phyloP scores from a whole-genome alignment of 2,329 filamentous ascomycete genomes.

The Eutypa lata region DNA sequence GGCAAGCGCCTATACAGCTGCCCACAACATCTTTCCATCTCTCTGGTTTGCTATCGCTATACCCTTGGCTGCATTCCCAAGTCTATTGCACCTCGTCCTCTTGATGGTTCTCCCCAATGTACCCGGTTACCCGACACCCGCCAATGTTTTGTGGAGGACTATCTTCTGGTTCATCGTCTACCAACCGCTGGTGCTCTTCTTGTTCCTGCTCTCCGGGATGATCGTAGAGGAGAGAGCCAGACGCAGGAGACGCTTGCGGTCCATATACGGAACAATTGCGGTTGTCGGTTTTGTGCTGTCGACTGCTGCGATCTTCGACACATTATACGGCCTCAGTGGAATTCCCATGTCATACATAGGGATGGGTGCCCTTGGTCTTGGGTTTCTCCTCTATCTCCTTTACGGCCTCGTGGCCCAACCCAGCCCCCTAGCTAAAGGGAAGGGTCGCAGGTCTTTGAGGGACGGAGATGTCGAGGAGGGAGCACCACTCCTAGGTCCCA shows the following conservation, averaged over 20 bases:
- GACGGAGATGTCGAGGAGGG: constrained; percentile 17
- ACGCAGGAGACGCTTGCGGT: constrained; percentile 7
- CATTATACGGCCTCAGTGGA: constrained; percentile 21
- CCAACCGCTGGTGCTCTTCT: constrained; percentile 18
- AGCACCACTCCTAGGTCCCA: constrained; percentile 10
- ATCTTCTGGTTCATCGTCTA: constrained; percentile 19
- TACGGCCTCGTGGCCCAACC: constrained; percentile 21
- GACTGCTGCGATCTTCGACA: constrained; percentile 16
- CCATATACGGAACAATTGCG: constrained; percentile 13
- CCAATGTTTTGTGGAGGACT: constrained; percentile 13
- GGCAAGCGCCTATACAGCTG: constrained; percentile 1
- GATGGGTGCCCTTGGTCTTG: constrained; percentile 17
- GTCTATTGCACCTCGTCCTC: constrained; percentile 15
- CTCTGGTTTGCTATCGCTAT: constrained; percentile 14
- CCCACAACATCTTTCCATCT: constrained; percentile 11
- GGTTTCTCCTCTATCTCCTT: constrained; percentile 16
- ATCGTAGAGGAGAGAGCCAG: constrained; percentile 18
- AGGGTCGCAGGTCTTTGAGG: constrained; percentile 12
- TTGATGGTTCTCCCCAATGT: constrained; percentile 16
- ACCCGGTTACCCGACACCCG: constrained; percentile 10
- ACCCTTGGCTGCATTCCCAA: constrained; percentile 14
- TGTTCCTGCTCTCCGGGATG: constrained; percentile 22
- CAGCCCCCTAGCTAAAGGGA: constrained; percentile 21
- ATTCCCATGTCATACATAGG: constrained; percentile 24
- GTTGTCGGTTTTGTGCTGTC: constrained; percentile 11